Evolutionary conservation across 352 stramenopile species (phyloP).

Genomic region (Phytopythium sindhum): DNA sequence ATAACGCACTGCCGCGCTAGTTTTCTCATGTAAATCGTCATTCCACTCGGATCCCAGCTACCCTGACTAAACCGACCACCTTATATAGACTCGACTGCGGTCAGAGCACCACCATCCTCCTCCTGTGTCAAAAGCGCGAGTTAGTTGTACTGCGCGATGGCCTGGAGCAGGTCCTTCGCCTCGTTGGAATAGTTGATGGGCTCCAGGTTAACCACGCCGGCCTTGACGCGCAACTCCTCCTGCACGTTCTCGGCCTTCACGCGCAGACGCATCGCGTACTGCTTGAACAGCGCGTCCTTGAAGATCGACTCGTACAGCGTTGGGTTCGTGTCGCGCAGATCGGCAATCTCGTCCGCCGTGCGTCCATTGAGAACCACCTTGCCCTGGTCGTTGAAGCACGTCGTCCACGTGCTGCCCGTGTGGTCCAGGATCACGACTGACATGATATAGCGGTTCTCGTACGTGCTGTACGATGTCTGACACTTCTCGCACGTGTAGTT

Average conservation of each 20-base stretch:
- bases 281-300: constrained; percentile 91
- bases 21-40: not conserved
- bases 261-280: constrained; percentile 83
- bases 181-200: constrained; percentile 94
- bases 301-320: constrained; percentile 92
- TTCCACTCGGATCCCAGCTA: not conserved
- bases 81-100: constrained; percentile 4
- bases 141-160: constrained; percentile 88
- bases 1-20: not conserved
- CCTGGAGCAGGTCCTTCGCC: constrained; percentile 90
- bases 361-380: constrained; percentile 90
- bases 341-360: constrained; percentile 91
- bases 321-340: constrained; percentile 83
- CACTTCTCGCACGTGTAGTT: constrained; percentile 97
- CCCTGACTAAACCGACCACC: not conserved
- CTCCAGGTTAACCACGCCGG: constrained; percentile 87
- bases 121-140: not conserved
- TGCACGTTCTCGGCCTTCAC: constrained; percentile 97
- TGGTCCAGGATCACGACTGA: constrained; percentile 92
- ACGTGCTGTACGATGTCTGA: constrained; percentile 91
- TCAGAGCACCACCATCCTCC: not conserved
- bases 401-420: constrained; percentile 94
- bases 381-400: constrained; percentile 96
- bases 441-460: constrained; percentile 95
- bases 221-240: constrained; percentile 95